These are phyloP conservation scores for Lignosus rhinocerotis DNA, from an alignment of 1,284 basidiomycete genomes.

Conservation along the genomic window DNA sequence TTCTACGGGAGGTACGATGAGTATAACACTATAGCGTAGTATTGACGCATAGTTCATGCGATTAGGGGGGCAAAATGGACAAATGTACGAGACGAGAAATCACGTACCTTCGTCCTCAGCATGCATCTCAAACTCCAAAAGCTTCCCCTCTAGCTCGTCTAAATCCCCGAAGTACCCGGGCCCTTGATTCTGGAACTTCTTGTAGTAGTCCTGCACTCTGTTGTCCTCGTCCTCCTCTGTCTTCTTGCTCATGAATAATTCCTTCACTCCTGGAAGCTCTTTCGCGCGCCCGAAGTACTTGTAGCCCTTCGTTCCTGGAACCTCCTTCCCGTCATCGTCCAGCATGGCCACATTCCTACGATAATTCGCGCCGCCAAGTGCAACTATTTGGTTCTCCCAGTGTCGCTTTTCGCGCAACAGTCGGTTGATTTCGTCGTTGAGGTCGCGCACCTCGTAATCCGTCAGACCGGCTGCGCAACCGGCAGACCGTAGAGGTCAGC, in stretches of 20 bases:
- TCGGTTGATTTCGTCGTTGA: constrained; percentile 99
- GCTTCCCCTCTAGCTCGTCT: constrained; percentile 76
- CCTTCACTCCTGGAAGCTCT: constrained; percentile 93
- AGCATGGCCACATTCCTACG: constrained; percentile 88
- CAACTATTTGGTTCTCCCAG: constrained; percentile 97
- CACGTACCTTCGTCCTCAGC: constrained; percentile 74
- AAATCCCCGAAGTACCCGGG: constrained; percentile 91
- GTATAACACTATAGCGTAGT: too few relatives aligned
- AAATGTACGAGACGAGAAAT: background rate
- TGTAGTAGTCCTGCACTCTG: constrained; percentile 75
- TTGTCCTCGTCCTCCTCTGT: constrained; percentile 86
- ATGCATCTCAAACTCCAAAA: constrained; percentile 73
- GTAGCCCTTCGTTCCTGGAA: constrained; percentile 97
- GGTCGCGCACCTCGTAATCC: constrained; percentile 94
- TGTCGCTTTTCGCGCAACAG: constrained; percentile 93
- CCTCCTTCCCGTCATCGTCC: constrained; percentile 93
- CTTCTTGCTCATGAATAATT: constrained; percentile 86
- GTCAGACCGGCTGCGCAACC: constrained; percentile 75
- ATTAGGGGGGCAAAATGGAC: background rate
- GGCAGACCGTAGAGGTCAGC: background rate
- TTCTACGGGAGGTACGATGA: constrained; percentile 40
- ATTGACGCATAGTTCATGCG: background rate
- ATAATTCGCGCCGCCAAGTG: constrained; percentile 96
- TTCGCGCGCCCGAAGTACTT: constrained; percentile 98
- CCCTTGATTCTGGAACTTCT: constrained; percentile 87